These are phyloP conservation scores for Citrus cavaleriei DNA, from an alignment of 345 rosid species.

Conservation along the genomic window DNA sequence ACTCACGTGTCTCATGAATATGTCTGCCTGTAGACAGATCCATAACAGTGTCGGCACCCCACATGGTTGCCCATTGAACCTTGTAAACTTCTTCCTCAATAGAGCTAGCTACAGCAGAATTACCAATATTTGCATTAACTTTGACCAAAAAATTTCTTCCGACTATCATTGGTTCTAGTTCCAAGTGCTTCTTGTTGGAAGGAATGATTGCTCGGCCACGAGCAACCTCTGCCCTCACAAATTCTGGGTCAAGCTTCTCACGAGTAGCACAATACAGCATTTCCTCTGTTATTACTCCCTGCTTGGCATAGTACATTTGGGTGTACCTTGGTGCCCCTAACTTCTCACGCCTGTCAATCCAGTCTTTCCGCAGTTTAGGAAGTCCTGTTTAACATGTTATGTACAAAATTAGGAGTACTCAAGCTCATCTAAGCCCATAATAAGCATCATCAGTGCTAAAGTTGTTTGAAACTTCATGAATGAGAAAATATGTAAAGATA, in stretches of 20 bases:
- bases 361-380: conserved; percentile 77
- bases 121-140: conserved; percentile 97
- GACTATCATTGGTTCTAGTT: conserved; percentile 94
- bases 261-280: conserved; percentile 88
- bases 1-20: conserved; percentile 97
- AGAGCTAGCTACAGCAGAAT: conserved; percentile 93
- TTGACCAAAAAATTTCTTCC: conserved; percentile 96
- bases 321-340: conserved; percentile 77
- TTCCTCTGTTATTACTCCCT: conserved; percentile 93
- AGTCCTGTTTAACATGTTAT: conserved; percentile 59
- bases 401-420: conserved; percentile 1
- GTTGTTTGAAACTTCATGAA: not conserved
- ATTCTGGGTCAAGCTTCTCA: conserved; percentile 97
- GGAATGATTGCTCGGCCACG: conserved; percentile 97
- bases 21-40: conserved; percentile 98
- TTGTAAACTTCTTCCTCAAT: conserved; percentile 98
- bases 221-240: conserved; percentile 94
- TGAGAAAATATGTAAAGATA: not conserved
- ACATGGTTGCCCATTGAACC: conserved; percentile 99
- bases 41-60: conserved; percentile 99
- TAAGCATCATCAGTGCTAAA: not conserved
- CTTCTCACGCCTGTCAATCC: conserved; percentile 84
- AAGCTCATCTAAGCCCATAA: not conserved
- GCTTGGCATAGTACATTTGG: conserved; percentile 98
- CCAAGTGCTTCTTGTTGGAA: conserved; percentile 93